Conservation (phyloP, 306 rosid genomes). For the Begonia loranthoides region DNA sequence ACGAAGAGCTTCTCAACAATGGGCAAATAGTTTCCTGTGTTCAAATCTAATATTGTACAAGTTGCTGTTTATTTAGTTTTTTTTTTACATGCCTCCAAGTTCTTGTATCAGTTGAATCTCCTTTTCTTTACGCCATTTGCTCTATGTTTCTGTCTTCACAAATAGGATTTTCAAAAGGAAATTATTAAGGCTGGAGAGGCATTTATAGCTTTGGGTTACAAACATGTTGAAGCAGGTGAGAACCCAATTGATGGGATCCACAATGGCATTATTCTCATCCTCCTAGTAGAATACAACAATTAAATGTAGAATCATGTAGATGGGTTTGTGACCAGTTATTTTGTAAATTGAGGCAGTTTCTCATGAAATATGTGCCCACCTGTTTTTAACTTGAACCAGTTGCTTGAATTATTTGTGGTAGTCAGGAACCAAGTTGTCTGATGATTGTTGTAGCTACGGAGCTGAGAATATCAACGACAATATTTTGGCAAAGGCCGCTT, state of each 20-base stretch:
- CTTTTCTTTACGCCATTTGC: background rate
- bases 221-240: constrained; percentile 91
- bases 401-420: constrained; percentile 25
- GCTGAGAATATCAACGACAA: constrained; percentile 64
- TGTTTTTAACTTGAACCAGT: background rate
- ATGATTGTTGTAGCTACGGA: constrained; percentile 95
- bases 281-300: too few relatives aligned
- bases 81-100: too few relatives aligned
- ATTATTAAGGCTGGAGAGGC: constrained; percentile 80
- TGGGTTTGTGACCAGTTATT: background rate
- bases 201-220: constrained; percentile 69
- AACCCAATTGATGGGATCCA: constrained; percentile 10
- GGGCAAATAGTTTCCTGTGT: too few relatives aligned
- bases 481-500: constrained; percentile 85
- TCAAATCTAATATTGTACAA: background rate
- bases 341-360: too few relatives aligned
- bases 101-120: background rate
- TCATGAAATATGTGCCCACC: too few relatives aligned
- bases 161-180: constrained; percentile 87
- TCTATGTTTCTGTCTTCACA: constrained; percentile 12
- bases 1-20: too few relatives aligned
- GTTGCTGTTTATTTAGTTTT: background rate
- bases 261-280: background rate
- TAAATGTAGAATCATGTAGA: background rate
- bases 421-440: constrained; percentile 94